Conservation (phyloP, 495 filamentous ascomycete genomes). For the Neurospora sp. region DNA sequence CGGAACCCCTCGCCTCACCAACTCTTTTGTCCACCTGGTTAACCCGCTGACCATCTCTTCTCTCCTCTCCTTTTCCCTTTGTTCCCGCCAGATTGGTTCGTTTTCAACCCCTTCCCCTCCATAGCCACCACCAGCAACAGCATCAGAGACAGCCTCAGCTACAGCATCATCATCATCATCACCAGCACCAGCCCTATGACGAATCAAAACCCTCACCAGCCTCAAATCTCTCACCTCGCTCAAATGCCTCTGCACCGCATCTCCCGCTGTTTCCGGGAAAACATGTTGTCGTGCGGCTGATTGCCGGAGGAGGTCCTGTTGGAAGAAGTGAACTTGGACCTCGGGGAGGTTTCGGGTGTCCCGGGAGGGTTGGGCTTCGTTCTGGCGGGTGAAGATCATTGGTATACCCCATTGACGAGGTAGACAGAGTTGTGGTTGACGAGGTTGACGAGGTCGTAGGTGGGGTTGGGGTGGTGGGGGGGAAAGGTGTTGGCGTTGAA, state of each 20-base stretch:
- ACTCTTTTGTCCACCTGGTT: constrained; percentile 28
- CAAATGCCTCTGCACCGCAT: not conserved
- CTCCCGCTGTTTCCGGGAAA: not conserved
- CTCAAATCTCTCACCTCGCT: not conserved
- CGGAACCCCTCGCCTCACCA: constrained; percentile 22
- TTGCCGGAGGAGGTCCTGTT: not conserved
- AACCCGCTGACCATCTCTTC: constrained; percentile 30
- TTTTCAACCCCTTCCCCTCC: not conserved
- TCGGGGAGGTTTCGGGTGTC: not conserved
- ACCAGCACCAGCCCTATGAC: not conserved
- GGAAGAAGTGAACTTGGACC: not conserved
- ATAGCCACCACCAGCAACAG: constrained; percentile 15
- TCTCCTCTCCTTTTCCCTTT: constrained; percentile 1
- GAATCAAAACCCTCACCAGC: not conserved
- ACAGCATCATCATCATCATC: not conserved
- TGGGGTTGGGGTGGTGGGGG: not conserved
- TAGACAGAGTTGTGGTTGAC: not conserved
- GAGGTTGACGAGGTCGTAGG: not conserved
- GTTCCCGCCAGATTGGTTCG: constrained; percentile 9
- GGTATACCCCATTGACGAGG: not conserved
- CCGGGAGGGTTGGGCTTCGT: not conserved
- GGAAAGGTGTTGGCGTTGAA: constrained; percentile 19
- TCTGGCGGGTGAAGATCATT: not conserved
- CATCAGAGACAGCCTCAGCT: not conserved
- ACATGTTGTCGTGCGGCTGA: not conserved